Evolutionary conservation across 1,284 basidiomycete species (phyloP), one percentile per base, ranked within the genome.

Genomic region (Cutaneotrichosporon cavernicola): DNA sequence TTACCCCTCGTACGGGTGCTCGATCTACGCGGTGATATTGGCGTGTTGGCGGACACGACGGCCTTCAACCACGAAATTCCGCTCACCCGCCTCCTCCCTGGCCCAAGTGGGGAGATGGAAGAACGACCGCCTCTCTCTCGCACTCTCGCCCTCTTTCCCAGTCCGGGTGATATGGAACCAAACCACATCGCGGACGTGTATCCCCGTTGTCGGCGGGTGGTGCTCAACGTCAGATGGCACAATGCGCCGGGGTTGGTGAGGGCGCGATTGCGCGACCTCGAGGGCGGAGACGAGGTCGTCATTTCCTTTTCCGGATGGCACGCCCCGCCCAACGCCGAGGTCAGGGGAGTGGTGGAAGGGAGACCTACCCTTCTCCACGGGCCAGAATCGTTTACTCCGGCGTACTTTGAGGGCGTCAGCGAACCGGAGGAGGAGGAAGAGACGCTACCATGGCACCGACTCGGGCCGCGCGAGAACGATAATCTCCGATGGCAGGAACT

Each of bases 401-500:
- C 50, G 6, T 51, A 51, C 50, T 22, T 51, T 30, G 50, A 26
- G 26, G 3, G 5, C 26, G 16, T 10, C 26, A 26, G 16, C 31
- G 51, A 18, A 6, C 26, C 26, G 26, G 50, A 55, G 2, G 55
- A 56, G 18, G 38, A 56, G n/a, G 38, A 30, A 6, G 55, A 56
- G 9, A 40, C 38, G 9, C 36, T 56, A 1, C 55, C 55, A 7
- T 56, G 55, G 55, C 16, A 13, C 5, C 38, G 38, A 10, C 2
- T 30, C 3, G 55, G 38, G 13, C 55, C 55, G 16, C 55, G 55
- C 36, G 36, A 43, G 5, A 56, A 40, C 26, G 55, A 56, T 22
- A 38, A 21, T 13, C 22, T 56, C 16, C 55, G 55, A 18, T 56
- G 55, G 55, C 55, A 56, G 36, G 55, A 56, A 13, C 55, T 56